phyloP scores from a whole-genome alignment of 1,284 basidiomycete genomes.

The Exobasidium cylindrosporum region DNA sequence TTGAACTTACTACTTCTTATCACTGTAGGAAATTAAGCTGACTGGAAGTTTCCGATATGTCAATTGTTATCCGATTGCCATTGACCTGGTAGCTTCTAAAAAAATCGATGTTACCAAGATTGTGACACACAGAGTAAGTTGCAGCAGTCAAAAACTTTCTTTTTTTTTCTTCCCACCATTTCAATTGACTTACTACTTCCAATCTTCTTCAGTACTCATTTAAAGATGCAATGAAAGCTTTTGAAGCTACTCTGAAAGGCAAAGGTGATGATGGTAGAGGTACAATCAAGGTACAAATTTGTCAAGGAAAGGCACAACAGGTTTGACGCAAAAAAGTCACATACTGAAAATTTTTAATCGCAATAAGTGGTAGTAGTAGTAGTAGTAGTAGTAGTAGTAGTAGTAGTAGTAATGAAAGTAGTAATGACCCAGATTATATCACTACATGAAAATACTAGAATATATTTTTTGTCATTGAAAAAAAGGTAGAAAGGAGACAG shows the following conservation, averaged over 20 bases:
- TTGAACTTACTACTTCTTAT: no score
- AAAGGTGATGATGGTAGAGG: slow-evolving; percentile 66
- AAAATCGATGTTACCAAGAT: slow-evolving; percentile 61
- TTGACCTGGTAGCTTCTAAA: slow-evolving; percentile 61
- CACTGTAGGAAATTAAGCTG: slow-evolving; percentile 70
- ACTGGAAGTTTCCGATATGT: slow-evolving; percentile 85
- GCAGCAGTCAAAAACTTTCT: background rate
- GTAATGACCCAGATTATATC: no score
- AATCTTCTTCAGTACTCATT: slow-evolving; percentile 58
- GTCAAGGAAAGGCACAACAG: slow-evolving; percentile 38
- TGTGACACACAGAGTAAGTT: slow-evolving; percentile 60
- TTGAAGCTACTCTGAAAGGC: slow-evolving; percentile 63
- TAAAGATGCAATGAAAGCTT: slow-evolving; percentile 60
- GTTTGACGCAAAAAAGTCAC: no score
- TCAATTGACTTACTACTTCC: no score
- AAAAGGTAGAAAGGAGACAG: no score
- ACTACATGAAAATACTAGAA: no score
- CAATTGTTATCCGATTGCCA: slow-evolving; percentile 66
- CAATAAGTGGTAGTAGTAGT: no score
- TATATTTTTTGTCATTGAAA: no score
- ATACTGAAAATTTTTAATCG: no score
- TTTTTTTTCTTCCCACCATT: no score
- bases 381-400: no score
- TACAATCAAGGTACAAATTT: slow-evolving; percentile 59
- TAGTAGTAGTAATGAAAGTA: no score